These are phyloP conservation scores for Ocimum tenuiflorum DNA, from an alignment of 257 asterid genomes.

Conservation along the genomic window DNA sequence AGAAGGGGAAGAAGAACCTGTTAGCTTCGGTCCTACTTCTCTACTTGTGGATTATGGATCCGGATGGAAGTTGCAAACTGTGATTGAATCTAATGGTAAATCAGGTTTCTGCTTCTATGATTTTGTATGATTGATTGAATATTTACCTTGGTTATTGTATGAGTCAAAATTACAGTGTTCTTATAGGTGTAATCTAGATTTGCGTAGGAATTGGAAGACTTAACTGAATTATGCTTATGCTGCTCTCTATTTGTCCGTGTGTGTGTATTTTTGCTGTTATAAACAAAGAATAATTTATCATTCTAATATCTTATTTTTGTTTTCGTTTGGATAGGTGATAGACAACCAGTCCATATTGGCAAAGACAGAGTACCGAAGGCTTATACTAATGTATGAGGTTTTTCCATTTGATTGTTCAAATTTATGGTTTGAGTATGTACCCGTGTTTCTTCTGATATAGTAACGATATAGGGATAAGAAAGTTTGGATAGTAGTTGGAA, in stretches of 20 bases:
- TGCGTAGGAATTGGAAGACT: neutral
- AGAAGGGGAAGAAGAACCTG: slow-evolving; percentile 59
- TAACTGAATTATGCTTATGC: neutral
- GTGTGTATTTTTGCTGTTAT: neutral
- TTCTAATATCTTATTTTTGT: slow-evolving; percentile 4
- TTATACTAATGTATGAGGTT: slow-evolving; percentile 29
- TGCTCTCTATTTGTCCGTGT: neutral
- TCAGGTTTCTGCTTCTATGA: neutral
- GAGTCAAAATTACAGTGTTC: neutral
- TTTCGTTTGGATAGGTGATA: slow-evolving; percentile 25
- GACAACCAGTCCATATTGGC: slow-evolving; percentile 12
- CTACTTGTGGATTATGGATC: slow-evolving; percentile 62
- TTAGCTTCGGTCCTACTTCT: slow-evolving; percentile 71
- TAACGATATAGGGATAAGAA: neutral
- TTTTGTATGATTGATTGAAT: neutral
- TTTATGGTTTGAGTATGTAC: neutral
- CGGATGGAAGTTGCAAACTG: slow-evolving; percentile 73
- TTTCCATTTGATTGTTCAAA: neutral
- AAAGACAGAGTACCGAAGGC: slow-evolving; percentile 23
- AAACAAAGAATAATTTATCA: neutral
- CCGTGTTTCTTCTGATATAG: neutral
- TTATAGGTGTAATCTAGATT: neutral
- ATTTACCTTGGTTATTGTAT: neutral
- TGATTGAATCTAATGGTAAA: slow-evolving; percentile 34
- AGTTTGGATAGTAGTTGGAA: neutral